These are phyloP conservation scores for Parasitella parasitica DNA, from an alignment of 371 early-diverging fungal genomes.

Conservation along the genomic window DNA sequence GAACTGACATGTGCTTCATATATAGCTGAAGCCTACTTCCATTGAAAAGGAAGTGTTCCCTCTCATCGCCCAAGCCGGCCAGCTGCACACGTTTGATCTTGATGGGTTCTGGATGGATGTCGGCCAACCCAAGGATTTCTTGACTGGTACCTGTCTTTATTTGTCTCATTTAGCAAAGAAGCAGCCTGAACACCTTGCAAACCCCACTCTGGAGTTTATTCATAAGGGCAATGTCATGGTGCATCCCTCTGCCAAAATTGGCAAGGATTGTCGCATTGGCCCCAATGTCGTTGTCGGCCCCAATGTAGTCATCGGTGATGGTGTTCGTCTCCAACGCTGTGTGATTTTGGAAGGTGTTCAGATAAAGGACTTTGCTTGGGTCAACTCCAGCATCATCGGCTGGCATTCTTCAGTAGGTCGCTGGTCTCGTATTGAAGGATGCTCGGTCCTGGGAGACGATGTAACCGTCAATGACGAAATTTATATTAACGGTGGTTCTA, in stretches of 20 bases:
- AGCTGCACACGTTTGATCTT: slow-evolving; percentile 90
- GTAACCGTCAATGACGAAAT: slow-evolving; percentile 91
- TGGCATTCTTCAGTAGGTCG: slow-evolving; percentile 95
- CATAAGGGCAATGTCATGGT: slow-evolving; percentile 86
- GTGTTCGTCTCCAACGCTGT: slow-evolving; percentile 90
- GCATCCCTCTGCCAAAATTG: slow-evolving; percentile 90
- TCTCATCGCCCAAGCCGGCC: slow-evolving; percentile 78
- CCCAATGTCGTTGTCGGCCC: slow-evolving; percentile 95
- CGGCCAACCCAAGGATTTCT: slow-evolving; percentile 98
- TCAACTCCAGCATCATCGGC: slow-evolving; percentile 93
- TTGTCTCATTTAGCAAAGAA: slow-evolving; percentile 79
- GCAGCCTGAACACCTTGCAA: slow-evolving; percentile 66
- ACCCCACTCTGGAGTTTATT: slow-evolving; percentile 59
- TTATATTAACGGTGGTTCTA: slow-evolving; percentile 91
- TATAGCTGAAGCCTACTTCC: slow-evolving; percentile 79
- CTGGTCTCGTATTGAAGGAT: slow-evolving; percentile 93
- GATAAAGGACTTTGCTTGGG: slow-evolving; percentile 90
- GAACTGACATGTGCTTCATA: neutral
- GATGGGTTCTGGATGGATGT: slow-evolving; percentile 99
- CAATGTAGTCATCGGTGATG: slow-evolving; percentile 91
- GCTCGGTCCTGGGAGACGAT: slow-evolving; percentile 93
- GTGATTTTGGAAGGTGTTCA: slow-evolving; percentile 87
- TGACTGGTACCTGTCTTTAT: slow-evolving; percentile 95
- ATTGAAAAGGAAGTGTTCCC: slow-evolving; percentile 99
- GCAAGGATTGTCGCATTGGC: slow-evolving; percentile 93